These are phyloP conservation scores for Pythium phragmiticola DNA, from an alignment of 352 stramenopile species.

Conservation along the genomic window DNA sequence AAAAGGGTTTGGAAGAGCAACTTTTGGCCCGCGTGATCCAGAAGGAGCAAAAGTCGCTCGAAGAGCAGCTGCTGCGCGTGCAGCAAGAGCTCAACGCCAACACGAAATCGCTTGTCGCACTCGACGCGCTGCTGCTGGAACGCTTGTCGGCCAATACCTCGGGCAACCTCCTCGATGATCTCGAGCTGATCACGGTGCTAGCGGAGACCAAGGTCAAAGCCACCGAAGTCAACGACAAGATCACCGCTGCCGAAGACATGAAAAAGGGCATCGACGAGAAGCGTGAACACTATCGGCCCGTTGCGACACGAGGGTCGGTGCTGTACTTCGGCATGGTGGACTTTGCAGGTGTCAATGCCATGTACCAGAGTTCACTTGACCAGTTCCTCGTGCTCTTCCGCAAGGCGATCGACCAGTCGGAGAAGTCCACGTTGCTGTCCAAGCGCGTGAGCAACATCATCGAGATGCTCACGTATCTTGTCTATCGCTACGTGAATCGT, in stretches of 20 bases:
- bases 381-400: slow-evolving; percentile 90
- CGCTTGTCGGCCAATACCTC: slow-evolving; percentile 78
- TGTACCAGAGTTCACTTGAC: slow-evolving; percentile 91
- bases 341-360: slow-evolving; percentile 82
- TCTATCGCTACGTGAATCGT: slow-evolving; percentile 77
- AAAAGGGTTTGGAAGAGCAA: slow-evolving; percentile 90
- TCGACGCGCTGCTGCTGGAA: slow-evolving; percentile 87
- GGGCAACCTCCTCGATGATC: slow-evolving; percentile 86
- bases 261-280: slow-evolving; percentile 90
- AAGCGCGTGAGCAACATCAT: slow-evolving; percentile 89
- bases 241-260: slow-evolving; percentile 83
- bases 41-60: slow-evolving; percentile 87
- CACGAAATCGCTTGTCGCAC: slow-evolving; percentile 80
- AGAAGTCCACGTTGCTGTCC: slow-evolving; percentile 71
- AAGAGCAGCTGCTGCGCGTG: slow-evolving; percentile 88
- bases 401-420: slow-evolving; percentile 77
- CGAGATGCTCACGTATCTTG: slow-evolving; percentile 82
- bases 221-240: slow-evolving; percentile 90
- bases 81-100: slow-evolving; percentile 84
- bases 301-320: slow-evolving; percentile 82
- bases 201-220: slow-evolving; percentile 90
- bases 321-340: slow-evolving; percentile 92
- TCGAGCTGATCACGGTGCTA: slow-evolving; percentile 86
- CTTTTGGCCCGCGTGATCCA: slow-evolving; percentile 90
- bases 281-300: slow-evolving; percentile 88